phyloP scores from a whole-genome alignment of 257 asterid genomes.

The Solanum bulbocastanum region DNA sequence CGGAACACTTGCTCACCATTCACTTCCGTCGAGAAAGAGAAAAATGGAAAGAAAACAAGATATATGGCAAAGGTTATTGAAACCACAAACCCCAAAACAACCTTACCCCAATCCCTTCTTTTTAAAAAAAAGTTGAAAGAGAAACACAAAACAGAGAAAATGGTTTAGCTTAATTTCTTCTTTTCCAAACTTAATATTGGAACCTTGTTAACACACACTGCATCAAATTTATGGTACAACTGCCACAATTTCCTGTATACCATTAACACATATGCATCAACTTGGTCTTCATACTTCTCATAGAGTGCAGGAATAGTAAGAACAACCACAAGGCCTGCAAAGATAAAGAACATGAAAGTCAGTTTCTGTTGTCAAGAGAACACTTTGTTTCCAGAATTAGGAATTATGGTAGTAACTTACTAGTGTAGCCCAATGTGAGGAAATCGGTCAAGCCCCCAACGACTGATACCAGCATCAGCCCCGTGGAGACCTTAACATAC shows the following conservation, averaged over 20 bases:
- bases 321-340: conserved; percentile 45
- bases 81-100: neutral
- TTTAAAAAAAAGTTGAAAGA: neutral
- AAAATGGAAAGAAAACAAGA: neutral
- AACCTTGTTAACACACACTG: conserved; percentile 23
- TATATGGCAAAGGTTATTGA: neutral
- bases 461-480: conserved; percentile 32
- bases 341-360: neutral
- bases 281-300: conserved; percentile 49
- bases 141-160: neutral
- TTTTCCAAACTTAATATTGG: conserved; percentile 42
- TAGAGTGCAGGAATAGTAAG: conserved; percentile 71
- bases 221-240: conserved; percentile 33
- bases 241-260: conserved; percentile 27
- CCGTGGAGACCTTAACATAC: conserved; percentile 37
- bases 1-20: neutral
- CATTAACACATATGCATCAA: conserved; percentile 23
- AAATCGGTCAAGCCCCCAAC: conserved; percentile 47
- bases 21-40: neutral
- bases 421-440: conserved; percentile 44
- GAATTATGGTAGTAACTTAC: conserved; percentile 25
- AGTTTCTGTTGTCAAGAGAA: neutral
- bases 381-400: neutral
- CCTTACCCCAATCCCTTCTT: neutral
- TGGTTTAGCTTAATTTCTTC: conserved; percentile 50